Evolutionary conservation across 192 early-diverging fungal species (phyloP).

Genomic region (Dimargaris xerosporica): DNA sequence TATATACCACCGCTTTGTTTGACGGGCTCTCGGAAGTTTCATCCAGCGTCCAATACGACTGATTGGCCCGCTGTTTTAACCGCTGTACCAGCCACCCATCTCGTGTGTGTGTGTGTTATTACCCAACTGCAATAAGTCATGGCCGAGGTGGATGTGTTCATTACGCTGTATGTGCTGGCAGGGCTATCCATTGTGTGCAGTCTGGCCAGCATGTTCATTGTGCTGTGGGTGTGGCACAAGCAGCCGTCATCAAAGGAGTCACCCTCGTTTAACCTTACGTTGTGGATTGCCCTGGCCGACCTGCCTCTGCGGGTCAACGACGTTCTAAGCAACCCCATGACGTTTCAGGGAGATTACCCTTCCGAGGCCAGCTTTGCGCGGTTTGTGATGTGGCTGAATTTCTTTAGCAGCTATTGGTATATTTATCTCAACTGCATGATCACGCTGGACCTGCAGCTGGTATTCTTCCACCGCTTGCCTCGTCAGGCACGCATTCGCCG

Average conservation of each 20-base stretch:
- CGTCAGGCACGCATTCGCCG: slow-evolving; percentile 6
- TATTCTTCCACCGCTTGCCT: slow-evolving; percentile 2
- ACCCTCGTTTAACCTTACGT: not conserved
- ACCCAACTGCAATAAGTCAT: not conserved
- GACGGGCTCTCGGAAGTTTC: no score
- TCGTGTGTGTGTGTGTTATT: no score
- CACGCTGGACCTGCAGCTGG: slow-evolving; percentile 1
- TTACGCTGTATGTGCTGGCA: not conserved
- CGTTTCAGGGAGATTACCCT: not conserved
- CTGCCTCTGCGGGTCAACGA: not conserved
- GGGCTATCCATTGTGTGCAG: slow-evolving; percentile 3
- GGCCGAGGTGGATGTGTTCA: not conserved
- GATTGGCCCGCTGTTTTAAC: no score
- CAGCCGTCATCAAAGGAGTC: slow-evolving; percentile 2
- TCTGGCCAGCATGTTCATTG: not conserved
- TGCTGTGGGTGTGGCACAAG: slow-evolving; percentile 8
- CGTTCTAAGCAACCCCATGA: not conserved
- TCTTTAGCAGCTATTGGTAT: slow-evolving; percentile 4
- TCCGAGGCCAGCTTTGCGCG: not conserved
- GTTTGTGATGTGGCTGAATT: not conserved
- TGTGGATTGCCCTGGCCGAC: slow-evolving; percentile 5
- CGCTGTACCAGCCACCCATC: no score
- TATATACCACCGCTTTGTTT: no score
- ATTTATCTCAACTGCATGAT: slow-evolving; percentile 7
- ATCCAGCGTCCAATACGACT: no score